Evolutionary conservation across 805 yeast species (phyloP).

Genomic region (Sugiyamaella boreocaroliniensis): DNA sequence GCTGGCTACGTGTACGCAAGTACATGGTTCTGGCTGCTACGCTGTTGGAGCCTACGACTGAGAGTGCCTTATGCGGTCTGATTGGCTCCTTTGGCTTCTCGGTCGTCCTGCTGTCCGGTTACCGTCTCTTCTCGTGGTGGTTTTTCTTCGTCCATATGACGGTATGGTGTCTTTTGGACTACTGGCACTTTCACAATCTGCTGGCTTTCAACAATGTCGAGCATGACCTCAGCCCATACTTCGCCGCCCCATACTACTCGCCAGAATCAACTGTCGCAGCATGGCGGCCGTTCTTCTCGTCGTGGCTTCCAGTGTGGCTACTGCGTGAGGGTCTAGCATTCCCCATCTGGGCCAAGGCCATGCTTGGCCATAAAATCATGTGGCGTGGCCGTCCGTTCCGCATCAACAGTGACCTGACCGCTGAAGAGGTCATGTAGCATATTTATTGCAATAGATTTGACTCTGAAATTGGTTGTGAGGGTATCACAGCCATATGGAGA

Average conservation of each 20-base stretch:
- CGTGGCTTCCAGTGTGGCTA: slow-evolving; percentile 50
- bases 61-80: slow-evolving; percentile 57
- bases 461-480: background rate
- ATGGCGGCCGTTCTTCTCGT: slow-evolving; percentile 13
- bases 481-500: background rate
- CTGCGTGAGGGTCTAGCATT: slow-evolving; percentile 67
- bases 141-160: slow-evolving; percentile 48
- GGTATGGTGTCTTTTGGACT: slow-evolving; percentile 63
- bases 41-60: slow-evolving; percentile 79
- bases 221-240: slow-evolving; percentile 22
- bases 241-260: slow-evolving; percentile 23
- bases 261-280: slow-evolving; percentile 13
- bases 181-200: slow-evolving; percentile 46
- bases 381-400: slow-evolving; percentile 71
- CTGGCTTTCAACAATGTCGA: slow-evolving; percentile 26
- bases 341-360: slow-evolving; percentile 78
- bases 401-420: slow-evolving; percentile 67
- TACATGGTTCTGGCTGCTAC: slow-evolving; percentile 87
- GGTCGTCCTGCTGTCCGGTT: slow-evolving; percentile 34
- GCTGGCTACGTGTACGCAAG: slow-evolving; percentile 83
- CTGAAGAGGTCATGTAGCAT: slow-evolving; percentile 44
- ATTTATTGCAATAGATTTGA: too few relatives aligned
- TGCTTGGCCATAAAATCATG: slow-evolving; percentile 59
- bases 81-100: slow-evolving; percentile 59
- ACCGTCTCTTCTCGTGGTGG: slow-evolving; percentile 11